Evolutionary conservation across 23 red algal species (phyloP), one percentile per base, ranked within the genome.

Genomic region (Pyropia yezoensis): DNA sequence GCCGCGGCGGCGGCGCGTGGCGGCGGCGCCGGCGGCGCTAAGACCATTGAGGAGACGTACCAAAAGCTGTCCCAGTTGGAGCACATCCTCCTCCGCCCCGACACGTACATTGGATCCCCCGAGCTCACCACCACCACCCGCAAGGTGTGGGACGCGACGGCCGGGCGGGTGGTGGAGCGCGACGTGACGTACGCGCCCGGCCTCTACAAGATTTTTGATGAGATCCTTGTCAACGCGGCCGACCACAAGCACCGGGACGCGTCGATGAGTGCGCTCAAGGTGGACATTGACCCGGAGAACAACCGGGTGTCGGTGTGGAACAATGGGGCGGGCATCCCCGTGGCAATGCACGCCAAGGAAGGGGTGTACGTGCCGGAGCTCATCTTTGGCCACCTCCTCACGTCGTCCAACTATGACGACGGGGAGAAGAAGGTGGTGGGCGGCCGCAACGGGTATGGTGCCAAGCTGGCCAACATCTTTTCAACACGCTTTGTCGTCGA

Each of bases 201-300:
- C 14, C 72, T 98, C 34, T 98, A 98, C 80, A 98, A 98, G 73
- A 90, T 98, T 25, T 98, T 98, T 56, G 94, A 98, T 73, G 94
- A 98, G 70, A 98, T 98, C 52, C 62, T 98, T 18, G 94, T 98
- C 21, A 98, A 98, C 67, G 94, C 94, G 14, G 86, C 86, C 2
- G 94, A 98, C 66, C 85, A 98, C 68, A 82, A 70, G 39, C 94
- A 89, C 22, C 54, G 94, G 7, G 94, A 91, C 27, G 45, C 85
- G 2, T 54, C 54, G 11, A 90, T 89, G 79, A 79, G 88, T 49
- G 69, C 69, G 3, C 81, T 98, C 27, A 76, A 83, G 58, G 86
- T 98, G n/a, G 80, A 83, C 11, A 95, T 95, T 27, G 77, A 95
- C 18, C 56, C 59, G 7, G 90, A 95, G 52, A 88, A 95, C 67